Evolutionary conservation across 306 rosid genomes (phyloP).

Genomic region (Lupinus albus): DNA sequence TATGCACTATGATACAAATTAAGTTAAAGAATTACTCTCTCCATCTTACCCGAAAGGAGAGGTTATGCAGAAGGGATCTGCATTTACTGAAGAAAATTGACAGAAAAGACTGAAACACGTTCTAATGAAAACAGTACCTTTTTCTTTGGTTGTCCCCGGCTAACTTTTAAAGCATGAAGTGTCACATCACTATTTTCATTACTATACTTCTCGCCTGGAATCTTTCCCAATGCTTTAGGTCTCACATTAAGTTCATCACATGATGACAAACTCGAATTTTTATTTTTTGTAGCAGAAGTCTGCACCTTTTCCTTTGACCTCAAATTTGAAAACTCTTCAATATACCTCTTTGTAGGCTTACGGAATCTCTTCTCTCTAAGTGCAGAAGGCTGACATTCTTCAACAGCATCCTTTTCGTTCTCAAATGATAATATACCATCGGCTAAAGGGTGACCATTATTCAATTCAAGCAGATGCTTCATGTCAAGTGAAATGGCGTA

Average conservation of each 20-base stretch:
- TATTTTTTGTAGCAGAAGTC: conserved; percentile 46
- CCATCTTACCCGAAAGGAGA: background rate
- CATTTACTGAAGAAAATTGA: conserved; percentile 19
- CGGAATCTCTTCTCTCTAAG: conserved; percentile 72
- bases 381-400: conserved; percentile 48
- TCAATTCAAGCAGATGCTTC: conserved; percentile 46
- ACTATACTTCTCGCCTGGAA: conserved; percentile 49
- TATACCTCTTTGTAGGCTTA: conserved; percentile 74
- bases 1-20: background rate
- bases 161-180: conserved; percentile 51
- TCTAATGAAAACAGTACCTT: conserved; percentile 48
- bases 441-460: conserved; percentile 44
- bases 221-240: conserved; percentile 50
- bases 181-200: conserved; percentile 51
- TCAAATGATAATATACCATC: conserved; percentile 48
- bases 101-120: background rate
- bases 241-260: conserved; percentile 45
- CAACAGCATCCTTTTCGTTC: conserved; percentile 51
- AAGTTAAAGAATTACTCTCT: background rate
- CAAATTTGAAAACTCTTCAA: conserved; percentile 67
- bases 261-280: conserved; percentile 40
- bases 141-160: conserved; percentile 60
- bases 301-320: conserved; percentile 53
- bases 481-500: conserved; percentile 49
- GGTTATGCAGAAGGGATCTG: background rate